Evolutionary conservation across 805 yeast genomes (phyloP).

Genomic region (Barnettozyma botsteinii): DNA sequence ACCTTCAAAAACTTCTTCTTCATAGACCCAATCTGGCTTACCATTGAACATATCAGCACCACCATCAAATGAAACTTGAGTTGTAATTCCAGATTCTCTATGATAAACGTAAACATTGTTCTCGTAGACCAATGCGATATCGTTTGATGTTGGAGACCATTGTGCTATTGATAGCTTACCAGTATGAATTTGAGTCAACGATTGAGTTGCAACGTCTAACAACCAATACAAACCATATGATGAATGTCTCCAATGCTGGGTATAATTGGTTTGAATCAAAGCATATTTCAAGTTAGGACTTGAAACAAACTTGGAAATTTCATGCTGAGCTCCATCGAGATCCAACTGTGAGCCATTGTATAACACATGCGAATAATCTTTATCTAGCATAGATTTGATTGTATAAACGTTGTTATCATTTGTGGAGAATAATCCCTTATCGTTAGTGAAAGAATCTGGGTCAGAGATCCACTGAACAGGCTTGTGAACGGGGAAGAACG

Average conservation of each 20-base stretch:
- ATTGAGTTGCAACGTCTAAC: constrained; percentile 27
- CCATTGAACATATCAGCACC: constrained; percentile 72
- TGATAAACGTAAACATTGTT: constrained; percentile 64
- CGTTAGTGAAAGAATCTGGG: constrained; percentile 43
- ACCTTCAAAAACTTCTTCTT: constrained; percentile 75
- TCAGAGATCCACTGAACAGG: constrained; percentile 65
- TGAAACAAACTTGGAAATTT: constrained; percentile 50
- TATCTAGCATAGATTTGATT: constrained; percentile 46
- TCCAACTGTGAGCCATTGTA: constrained; percentile 44
- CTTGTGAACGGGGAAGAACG: constrained; percentile 47
- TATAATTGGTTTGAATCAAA: constrained; percentile 53
- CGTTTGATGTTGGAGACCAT: constrained; percentile 71
- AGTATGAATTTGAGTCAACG: constrained; percentile 24
- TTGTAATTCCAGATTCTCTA: constrained; percentile 21
- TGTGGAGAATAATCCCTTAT: constrained; percentile 63
- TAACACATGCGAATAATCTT: constrained; percentile 37
- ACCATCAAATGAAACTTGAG: constrained; percentile 62
- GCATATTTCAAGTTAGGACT: constrained; percentile 62
- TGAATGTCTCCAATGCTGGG: constrained; percentile 55
- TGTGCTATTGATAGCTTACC: constrained; percentile 41
- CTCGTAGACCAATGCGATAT: constrained; percentile 60
- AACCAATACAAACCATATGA: constrained; percentile 39
- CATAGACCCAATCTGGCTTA: constrained; percentile 92
- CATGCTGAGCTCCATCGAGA: constrained; percentile 34
- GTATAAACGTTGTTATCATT: constrained; percentile 42